phyloP scores from a whole-genome alignment of 75 land plant genomes.

The Ceratopteris richardii region DNA sequence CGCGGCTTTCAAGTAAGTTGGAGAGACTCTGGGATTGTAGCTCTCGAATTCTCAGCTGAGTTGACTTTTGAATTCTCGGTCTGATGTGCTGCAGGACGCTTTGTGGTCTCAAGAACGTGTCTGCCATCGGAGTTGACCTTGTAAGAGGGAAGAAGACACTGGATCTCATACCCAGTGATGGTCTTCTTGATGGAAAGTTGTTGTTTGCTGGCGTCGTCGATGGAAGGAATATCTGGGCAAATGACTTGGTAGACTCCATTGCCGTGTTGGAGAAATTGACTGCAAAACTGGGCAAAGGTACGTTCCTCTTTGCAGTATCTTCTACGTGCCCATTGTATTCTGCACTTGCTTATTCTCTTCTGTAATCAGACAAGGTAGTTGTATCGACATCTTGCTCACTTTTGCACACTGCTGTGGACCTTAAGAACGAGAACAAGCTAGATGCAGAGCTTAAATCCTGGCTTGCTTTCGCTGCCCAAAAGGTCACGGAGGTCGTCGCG shows the following conservation, averaged over 20 bases:
- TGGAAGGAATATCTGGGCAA: slow-evolving; percentile 40
- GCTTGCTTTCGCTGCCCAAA: slow-evolving; percentile 85
- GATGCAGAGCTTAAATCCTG: slow-evolving; percentile 69
- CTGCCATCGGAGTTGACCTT: slow-evolving; percentile 32
- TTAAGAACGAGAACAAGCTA: slow-evolving; percentile 69
- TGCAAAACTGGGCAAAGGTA: slow-evolving; percentile 23
- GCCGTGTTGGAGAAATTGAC: slow-evolving; percentile 14
- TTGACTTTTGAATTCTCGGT: no score
- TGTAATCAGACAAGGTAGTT: slow-evolving; percentile 58
- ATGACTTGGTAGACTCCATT: slow-evolving; percentile 27
- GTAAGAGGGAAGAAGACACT: slow-evolving; percentile 31
- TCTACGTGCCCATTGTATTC: no score
- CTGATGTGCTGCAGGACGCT: slow-evolving; percentile 13
- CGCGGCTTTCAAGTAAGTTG: slow-evolving; percentile 24
- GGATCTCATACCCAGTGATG: slow-evolving; percentile 16
- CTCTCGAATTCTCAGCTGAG: no score
- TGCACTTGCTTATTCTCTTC: no score
- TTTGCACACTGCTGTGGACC: slow-evolving; percentile 74
- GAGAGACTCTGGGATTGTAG: no score
- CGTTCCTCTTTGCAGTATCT: no score
- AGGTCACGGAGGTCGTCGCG: slow-evolving; percentile 67
- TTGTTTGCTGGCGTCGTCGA: slow-evolving; percentile 40
- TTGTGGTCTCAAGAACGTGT: slow-evolving; percentile 16
- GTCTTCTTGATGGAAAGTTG: slow-evolving; percentile 21
- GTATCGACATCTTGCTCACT: slow-evolving; percentile 84